A percentile compares a stretch with the other conserved stretches of the same genome.
phyloP scores from a whole-genome alignment of 106 monocot genomes.

The Alisma plantagoaquatica region DNA sequence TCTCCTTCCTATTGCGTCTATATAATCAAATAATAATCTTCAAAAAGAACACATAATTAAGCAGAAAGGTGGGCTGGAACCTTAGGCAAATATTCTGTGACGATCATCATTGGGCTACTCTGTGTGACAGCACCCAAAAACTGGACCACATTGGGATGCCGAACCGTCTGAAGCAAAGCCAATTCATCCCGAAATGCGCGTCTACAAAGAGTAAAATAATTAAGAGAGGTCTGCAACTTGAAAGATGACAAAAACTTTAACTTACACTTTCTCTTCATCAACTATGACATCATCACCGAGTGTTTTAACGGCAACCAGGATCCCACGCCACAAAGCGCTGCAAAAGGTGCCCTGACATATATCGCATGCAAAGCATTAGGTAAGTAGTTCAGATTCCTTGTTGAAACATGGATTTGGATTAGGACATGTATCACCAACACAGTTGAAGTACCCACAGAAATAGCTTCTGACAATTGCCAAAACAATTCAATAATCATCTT shows the following conservation, averaged over 20 bases:
- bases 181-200: constrained; percentile 93
- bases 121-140: constrained; percentile 98
- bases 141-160: constrained; percentile 98
- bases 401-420: too few relatives aligned
- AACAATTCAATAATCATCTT: neutral
- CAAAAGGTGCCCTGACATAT: constrained; percentile 77
- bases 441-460: neutral
- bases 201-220: constrained; percentile 31
- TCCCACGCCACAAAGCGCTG: constrained; percentile 87
- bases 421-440: neutral
- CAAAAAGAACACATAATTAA: too few relatives aligned
- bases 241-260: constrained; percentile 26
- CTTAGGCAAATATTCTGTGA: constrained; percentile 93
- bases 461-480: neutral
- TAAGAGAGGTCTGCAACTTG: too few relatives aligned
- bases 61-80: constrained; percentile 20
- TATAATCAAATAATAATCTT: too few relatives aligned
- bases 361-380: too few relatives aligned
- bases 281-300: constrained; percentile 58
- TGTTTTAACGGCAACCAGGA: constrained; percentile 81
- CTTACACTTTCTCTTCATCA: constrained; percentile 91
- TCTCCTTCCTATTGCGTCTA: too few relatives aligned
- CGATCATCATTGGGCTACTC: constrained; percentile 98
- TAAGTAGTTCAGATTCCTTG: too few relatives aligned
- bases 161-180: constrained; percentile 71